Evolutionary conservation across 2,329 filamentous ascomycete genomes (phyloP).

Genomic region (Pseudogymnoascus sp.): DNA sequence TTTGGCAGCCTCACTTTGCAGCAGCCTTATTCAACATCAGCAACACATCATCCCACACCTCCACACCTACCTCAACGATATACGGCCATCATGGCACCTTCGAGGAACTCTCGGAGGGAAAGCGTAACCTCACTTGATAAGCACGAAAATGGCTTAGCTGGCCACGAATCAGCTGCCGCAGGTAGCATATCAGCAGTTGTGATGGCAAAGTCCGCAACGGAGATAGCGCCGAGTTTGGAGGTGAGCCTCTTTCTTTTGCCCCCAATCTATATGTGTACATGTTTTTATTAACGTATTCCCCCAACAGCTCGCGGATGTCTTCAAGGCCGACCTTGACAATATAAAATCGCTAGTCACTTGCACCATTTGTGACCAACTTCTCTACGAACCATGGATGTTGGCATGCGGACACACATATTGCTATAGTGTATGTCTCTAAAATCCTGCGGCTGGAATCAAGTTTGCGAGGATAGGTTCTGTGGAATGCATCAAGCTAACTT

Average conservation of each 20-base stretch:
- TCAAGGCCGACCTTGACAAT: slow-evolving; percentile 45
- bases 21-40: slow-evolving; percentile 1
- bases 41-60: not conserved
- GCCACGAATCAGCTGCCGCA: not conserved
- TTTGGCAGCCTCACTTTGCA: slow-evolving; percentile 1
- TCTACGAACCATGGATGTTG: slow-evolving; percentile 63
- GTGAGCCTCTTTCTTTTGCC: slow-evolving; percentile 11
- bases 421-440: slow-evolving; percentile 44
- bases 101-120: slow-evolving; percentile 9
- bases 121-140: not conserved
- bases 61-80: not conserved
- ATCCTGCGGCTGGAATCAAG: not conserved
- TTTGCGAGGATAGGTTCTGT: not conserved
- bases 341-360: slow-evolving; percentile 55
- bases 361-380: slow-evolving; percentile 58
- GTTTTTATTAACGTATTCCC: slow-evolving; percentile 3
- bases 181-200: slow-evolving; percentile 7
- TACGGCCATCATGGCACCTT: slow-evolving; percentile 12
- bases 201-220: slow-evolving; percentile 8
- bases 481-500: slow-evolving; percentile 15
- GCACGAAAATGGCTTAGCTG: not conserved
- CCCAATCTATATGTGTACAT: not conserved
- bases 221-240: slow-evolving; percentile 13
- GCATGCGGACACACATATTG: slow-evolving; percentile 65
- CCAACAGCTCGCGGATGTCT: slow-evolving; percentile 19